Base-by-base conservation (phyloP, 1,139 yeast species). In the Zygosaccharomyces sapae region DNA sequence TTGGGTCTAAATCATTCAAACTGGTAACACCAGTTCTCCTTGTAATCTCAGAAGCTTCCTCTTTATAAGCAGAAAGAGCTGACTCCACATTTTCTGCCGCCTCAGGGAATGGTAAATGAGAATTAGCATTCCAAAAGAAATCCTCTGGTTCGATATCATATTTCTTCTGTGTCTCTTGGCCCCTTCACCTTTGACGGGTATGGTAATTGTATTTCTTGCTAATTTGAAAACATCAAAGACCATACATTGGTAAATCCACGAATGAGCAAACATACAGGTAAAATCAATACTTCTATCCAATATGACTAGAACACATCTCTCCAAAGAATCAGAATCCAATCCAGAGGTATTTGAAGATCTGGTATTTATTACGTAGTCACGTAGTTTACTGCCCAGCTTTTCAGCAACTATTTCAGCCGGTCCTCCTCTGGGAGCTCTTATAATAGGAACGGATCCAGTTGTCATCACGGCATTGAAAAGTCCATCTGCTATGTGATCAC, bases 161-260 rank as follows among this genome's bases (percentile, higher is more conserved):
- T 55, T 83, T 82, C 40, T 71, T 70, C 19, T 71, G 65, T 19
- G 69, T 68, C 38, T 65, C 55, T 13, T 61, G 66, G 16, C 70
- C 74, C 35, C 72, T 29, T 72, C 73, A 38, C 60, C 63, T 45
- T 75, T 73, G 20, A 66, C 63, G 24, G 65, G 64, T 39, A 88
- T 76, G 9, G 86, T 79, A 53, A 87, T 82, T 38, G 90, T 80
- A 66, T 90, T 90, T 62, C 95, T 77, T 56, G 82, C 79, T 58
- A 92, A 74, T 47, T 79, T 78, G 66, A 94, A 87, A 8, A 89
- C 95, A 65, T 92, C 99, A 60, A 90, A 86, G 12, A 92, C 95
- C 79, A 92, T 83, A 60, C 97, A 89, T 70, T 92, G 96, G 65
- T 92, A 92, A 45, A 95, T 89, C 97, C 98, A 90, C 5, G 97